phyloP scores from a whole-genome alignment of 495 filamentous ascomycete species.

The Terfezia claveryi region DNA sequence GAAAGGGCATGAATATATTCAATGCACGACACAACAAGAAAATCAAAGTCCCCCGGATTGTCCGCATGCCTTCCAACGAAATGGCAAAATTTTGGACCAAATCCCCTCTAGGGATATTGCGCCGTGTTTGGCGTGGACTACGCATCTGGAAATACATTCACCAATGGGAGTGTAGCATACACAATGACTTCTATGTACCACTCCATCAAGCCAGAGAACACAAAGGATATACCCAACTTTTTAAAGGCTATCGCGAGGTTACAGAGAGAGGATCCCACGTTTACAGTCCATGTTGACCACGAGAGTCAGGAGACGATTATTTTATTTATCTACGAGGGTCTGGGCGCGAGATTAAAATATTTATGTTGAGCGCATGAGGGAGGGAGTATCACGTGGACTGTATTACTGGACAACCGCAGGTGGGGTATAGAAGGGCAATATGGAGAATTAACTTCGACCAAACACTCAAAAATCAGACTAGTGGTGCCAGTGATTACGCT shows the following conservation, averaged over 20 bases:
- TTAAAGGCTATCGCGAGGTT: conserved; percentile 97
- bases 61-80: conserved; percentile 98
- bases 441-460: conserved; percentile 65
- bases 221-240: conserved; percentile 83
- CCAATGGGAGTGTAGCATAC: conserved; percentile 80
- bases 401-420: conserved; percentile 85
- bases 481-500: conserved; percentile 89
- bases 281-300: conserved; percentile 74
- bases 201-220: conserved; percentile 89
- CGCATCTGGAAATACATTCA: conserved; percentile 95
- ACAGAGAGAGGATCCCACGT: conserved; percentile 96
- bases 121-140: conserved; percentile 97
- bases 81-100: conserved; percentile 81
- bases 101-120: conserved; percentile 94
- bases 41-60: conserved; percentile 89
- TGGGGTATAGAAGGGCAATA: conserved; percentile 89
- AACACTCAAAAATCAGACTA: conserved; percentile 85
- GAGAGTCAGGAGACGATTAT: conserved; percentile 94
- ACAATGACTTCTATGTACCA: conserved; percentile 94
- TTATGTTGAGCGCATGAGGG: conserved; percentile 93
- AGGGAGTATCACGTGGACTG: conserved; percentile 94
- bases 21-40: conserved; percentile 90
- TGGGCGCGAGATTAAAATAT: no score
- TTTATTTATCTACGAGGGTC: no score
- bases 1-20: conserved; percentile 72